Conservation (phyloP, 169 alveolate genomes). For the Cryptosporidium tyzzeri region DNA sequence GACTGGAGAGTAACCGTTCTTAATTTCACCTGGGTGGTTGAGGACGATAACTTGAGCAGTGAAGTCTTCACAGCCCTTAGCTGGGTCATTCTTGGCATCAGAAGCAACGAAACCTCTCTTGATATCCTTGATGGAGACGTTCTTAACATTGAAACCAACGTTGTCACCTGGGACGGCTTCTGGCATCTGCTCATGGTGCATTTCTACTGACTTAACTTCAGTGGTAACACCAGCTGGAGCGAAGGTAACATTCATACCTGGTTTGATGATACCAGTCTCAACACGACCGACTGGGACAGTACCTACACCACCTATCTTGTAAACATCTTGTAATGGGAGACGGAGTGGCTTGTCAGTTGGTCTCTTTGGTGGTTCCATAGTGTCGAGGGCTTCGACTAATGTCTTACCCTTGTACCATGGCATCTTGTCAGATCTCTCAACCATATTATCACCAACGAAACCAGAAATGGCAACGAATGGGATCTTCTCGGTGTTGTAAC, state of each 20-base stretch:
- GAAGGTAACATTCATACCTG: slow-evolving; percentile 92
- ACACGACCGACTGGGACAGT: slow-evolving; percentile 99
- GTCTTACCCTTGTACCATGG: slow-evolving; percentile 98
- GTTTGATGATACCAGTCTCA: slow-evolving; percentile 96
- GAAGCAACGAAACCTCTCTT: slow-evolving; percentile 96
- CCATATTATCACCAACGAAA: slow-evolving; percentile 97
- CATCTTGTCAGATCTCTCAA: slow-evolving; percentile 94
- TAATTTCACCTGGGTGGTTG: slow-evolving; percentile 98
- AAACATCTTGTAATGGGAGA: slow-evolving; percentile 97
- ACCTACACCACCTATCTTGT: slow-evolving; percentile 99
- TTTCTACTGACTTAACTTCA: slow-evolving; percentile 97
- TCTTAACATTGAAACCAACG: slow-evolving; percentile 97
- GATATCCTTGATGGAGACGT: slow-evolving; percentile 95
- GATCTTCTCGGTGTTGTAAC: slow-evolving; percentile 96
- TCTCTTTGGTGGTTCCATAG: slow-evolving; percentile 97
- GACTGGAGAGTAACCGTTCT: slow-evolving; percentile 97
- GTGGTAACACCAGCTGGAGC: slow-evolving; percentile 96
- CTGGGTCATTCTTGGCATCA: slow-evolving; percentile 97
- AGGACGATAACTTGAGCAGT: slow-evolving; percentile 95
- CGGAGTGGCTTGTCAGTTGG: slow-evolving; percentile 97
- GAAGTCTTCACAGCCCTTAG: slow-evolving; percentile 94
- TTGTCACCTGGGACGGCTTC: slow-evolving; percentile 99
- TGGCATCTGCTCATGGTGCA: slow-evolving; percentile 97
- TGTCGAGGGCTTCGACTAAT: slow-evolving; percentile 96
- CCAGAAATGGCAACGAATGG: slow-evolving; percentile 99